A percentile compares a stretch with the other conserved stretches of the same genome.
Evolutionary conservation across 169 alveolate species (phyloP).

Genomic region (Pseudocohnilembus persalinus): DNA sequence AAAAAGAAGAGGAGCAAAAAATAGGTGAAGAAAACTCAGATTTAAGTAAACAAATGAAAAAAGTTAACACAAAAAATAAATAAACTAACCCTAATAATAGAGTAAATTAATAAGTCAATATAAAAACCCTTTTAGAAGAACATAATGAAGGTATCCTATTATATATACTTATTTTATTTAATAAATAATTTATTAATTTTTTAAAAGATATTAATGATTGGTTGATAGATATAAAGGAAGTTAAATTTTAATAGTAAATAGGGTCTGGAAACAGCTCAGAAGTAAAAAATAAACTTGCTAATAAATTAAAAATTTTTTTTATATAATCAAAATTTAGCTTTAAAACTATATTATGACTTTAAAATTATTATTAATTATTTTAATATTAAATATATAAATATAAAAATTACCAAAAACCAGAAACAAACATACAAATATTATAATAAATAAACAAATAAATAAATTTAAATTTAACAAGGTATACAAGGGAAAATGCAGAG

Average conservation of each 20-base stretch:
- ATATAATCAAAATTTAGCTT: no score
- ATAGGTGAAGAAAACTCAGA: neutral
- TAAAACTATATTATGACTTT: no score
- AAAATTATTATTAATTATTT: no score
- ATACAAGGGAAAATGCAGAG: slow-evolving; percentile 69
- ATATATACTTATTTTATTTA: no score
- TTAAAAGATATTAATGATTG: slow-evolving; percentile 27
- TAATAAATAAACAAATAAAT: neutral
- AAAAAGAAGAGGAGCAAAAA: neutral
- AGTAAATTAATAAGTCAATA: neutral
- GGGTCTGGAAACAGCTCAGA: slow-evolving; percentile 84
- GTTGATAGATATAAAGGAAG: slow-evolving; percentile 14
- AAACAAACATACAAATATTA: no score
- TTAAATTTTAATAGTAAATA: slow-evolving; percentile 37
- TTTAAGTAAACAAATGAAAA: neutral
- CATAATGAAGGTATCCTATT: neutral
- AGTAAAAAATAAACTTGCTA: no score
- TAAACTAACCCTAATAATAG: no score
- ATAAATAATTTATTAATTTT: no score
- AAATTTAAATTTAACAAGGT: slow-evolving; percentile 72
- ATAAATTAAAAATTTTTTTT: no score
- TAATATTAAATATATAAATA: no score
- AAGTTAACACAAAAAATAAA: neutral
- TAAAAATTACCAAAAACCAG: no score
- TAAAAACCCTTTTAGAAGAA: neutral